Evolutionary conservation across 768 basidiomycete genomes (phyloP), one percentile per base, ranked within the genome.

Genomic region (Naganishia kalamii): DNA sequence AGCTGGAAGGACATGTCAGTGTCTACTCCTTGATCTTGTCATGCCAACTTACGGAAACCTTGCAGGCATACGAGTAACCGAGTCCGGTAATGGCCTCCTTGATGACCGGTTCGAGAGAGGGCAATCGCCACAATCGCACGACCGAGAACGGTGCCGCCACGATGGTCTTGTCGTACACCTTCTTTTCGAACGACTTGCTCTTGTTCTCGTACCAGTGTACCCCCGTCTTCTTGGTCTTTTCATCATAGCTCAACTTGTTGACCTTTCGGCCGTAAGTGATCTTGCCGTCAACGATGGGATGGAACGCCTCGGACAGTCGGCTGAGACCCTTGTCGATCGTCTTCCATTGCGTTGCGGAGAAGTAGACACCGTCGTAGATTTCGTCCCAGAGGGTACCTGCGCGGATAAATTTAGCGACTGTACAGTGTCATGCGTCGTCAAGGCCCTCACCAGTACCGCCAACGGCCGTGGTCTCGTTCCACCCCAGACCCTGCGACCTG

Each of bases 291-390:
- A 70, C 67, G 50, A 68, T 52, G 19, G 69, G 69, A 49, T 68
- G 69, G 69, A 70, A 70, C 23, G 69, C 69, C 47, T 70, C 69
- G 15, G 69, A 63, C 4, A 70, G 44, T 23, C 69, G 69, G 64
- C 43, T 70, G 15, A 70, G 63, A 62, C 69, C 69, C 46, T 64
- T 70, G 65, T 70, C 70, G 52, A 70, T 68, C 27, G 70, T 70
- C 43, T 66, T 50, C 70, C 70, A 70, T 11, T 54, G 46, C 15
- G 65, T 64, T 15, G 68, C 70, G 25, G 67, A 65, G 44, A 70
- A 70, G 62, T 70, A 70, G 60, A 70, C 70, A 29, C 50, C 54
- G 30, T 70, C 70, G 60, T 70, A 70, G 43, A 70, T 70, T 27
- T 65, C 64, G 60, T 66, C 65, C 70, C 70, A 70, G 6, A 70